Evolutionary conservation across 2,329 filamentous ascomycete genomes (phyloP).

Genomic region (Orbilia brochopaga): DNA sequence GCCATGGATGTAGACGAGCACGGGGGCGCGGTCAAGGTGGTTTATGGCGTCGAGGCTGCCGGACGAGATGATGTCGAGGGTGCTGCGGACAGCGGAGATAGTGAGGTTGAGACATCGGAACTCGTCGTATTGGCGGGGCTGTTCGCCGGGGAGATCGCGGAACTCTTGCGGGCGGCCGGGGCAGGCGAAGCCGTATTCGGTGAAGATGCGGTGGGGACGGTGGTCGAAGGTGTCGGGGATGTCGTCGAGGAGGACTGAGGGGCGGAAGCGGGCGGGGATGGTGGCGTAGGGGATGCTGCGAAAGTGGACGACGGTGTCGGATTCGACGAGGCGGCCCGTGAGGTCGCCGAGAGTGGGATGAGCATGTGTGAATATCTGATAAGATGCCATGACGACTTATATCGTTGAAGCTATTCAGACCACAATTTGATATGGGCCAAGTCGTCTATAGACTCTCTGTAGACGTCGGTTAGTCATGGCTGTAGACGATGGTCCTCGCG

Average conservation of each 20-base stretch:
- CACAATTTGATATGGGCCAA: not conserved
- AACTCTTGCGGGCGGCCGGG: conserved; percentile 31
- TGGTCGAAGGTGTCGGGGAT: conserved; percentile 41
- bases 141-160: conserved; percentile 27
- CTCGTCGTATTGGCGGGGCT: conserved; percentile 30
- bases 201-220: conserved; percentile 38
- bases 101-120: conserved; percentile 41
- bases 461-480: too few species aligned
- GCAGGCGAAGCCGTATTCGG: conserved; percentile 47
- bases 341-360: conserved; percentile 33
- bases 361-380: conserved; percentile 25
- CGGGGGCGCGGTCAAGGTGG: conserved; percentile 17
- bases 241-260: conserved; percentile 21
- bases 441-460: too few species aligned
- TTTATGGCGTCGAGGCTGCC: conserved; percentile 16
- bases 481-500: too few species aligned
- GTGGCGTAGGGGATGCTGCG: conserved; percentile 44
- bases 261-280: conserved; percentile 42
- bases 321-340: conserved; percentile 41
- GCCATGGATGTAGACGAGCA: conserved; percentile 36
- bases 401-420: too few species aligned
- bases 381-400: conserved; percentile 3
- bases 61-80: conserved; percentile 17
- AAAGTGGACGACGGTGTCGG: conserved; percentile 34
- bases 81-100: conserved; percentile 27